Percentiles rank a stretch among this genome's conserved stretches.
phyloP scores from a whole-genome alignment of 345 rosid genomes.

The Anastatica hierochuntica region DNA sequence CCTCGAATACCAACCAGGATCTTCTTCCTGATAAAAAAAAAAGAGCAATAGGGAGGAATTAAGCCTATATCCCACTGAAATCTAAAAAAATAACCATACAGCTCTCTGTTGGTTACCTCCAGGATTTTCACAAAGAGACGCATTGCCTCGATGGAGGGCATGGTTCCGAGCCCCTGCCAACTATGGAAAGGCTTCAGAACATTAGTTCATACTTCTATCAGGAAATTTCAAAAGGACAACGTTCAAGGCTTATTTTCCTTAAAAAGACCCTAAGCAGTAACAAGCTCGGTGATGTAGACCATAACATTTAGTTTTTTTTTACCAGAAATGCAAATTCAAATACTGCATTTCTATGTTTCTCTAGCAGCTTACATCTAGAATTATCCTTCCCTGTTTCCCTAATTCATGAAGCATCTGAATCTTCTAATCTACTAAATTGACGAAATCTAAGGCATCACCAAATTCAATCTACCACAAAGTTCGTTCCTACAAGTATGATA shows the following conservation, averaged over 20 bases:
- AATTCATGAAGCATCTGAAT: background rate
- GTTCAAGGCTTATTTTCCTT: background rate
- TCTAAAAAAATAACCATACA: slow-evolving; percentile 10
- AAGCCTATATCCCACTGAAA: slow-evolving; percentile 1
- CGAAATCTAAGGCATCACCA: background rate
- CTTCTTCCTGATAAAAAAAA: slow-evolving; percentile 64
- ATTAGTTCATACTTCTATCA: background rate
- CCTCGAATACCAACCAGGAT: slow-evolving; percentile 95
- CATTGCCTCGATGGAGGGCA: slow-evolving; percentile 96
- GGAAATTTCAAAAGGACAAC: background rate
- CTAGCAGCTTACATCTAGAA: slow-evolving; percentile 1
- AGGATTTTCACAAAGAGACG: slow-evolving; percentile 97
- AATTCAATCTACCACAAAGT: background rate
- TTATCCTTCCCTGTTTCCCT: background rate
- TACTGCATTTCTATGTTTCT: slow-evolving; percentile 2
- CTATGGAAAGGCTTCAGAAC: slow-evolving; percentile 34
- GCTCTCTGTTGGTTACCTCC: slow-evolving; percentile 48
- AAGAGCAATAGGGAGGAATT: slow-evolving; percentile 10
- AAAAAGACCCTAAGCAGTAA: background rate
- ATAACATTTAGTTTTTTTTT: background rate
- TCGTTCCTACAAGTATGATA: background rate
- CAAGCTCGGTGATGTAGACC: slow-evolving; percentile 5
- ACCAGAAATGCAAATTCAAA: slow-evolving; percentile 1
- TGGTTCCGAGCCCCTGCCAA: slow-evolving; percentile 93
- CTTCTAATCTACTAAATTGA: background rate